Conservation (phyloP, 768 basidiomycete genomes). For the Gymnopilus dilepis region DNA sequence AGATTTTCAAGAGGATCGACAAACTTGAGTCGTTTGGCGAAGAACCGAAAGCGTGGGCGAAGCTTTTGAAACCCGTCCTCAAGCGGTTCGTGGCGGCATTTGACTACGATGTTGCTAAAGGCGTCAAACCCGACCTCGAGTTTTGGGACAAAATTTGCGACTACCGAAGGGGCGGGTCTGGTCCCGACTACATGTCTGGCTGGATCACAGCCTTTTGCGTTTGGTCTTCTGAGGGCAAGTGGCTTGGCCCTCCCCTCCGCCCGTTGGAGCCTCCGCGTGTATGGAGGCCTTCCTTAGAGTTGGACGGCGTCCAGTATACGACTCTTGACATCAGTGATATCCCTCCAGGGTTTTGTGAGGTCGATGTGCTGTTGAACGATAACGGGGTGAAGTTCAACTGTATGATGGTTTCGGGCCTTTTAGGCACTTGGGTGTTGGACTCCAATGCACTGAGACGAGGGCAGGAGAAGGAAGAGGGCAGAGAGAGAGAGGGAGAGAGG, state of each 20-base stretch:
- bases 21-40: constrained; percentile 24
- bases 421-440: constrained; percentile 17
- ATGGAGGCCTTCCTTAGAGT: neutral
- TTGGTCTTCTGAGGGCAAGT: constrained; percentile 22
- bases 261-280: neutral
- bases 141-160: constrained; percentile 26
- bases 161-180: constrained; percentile 7
- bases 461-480: too few species aligned
- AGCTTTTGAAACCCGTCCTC: constrained; percentile 22
- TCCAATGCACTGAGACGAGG: too few species aligned
- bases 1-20: constrained; percentile 25
- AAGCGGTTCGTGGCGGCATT: constrained; percentile 29
- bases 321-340: constrained; percentile 11
- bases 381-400: constrained; percentile 24
- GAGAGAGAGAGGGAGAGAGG: neutral
- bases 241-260: constrained; percentile 17
- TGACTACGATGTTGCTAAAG: too few species aligned
- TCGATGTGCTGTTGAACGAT: constrained; percentile 28
- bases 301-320: constrained; percentile 17
- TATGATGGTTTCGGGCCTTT: constrained; percentile 29
- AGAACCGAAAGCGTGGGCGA: constrained; percentile 24
- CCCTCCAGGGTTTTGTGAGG: constrained; percentile 27
- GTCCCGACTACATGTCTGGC: constrained; percentile 19
- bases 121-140: constrained; percentile 14
- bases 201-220: constrained; percentile 32